A percentile compares a stretch with the other conserved stretches of the same genome.
These are phyloP conservation scores for Cupressus sempervirens DNA, from an alignment of 75 land plant genomes.

Conservation along the genomic window DNA sequence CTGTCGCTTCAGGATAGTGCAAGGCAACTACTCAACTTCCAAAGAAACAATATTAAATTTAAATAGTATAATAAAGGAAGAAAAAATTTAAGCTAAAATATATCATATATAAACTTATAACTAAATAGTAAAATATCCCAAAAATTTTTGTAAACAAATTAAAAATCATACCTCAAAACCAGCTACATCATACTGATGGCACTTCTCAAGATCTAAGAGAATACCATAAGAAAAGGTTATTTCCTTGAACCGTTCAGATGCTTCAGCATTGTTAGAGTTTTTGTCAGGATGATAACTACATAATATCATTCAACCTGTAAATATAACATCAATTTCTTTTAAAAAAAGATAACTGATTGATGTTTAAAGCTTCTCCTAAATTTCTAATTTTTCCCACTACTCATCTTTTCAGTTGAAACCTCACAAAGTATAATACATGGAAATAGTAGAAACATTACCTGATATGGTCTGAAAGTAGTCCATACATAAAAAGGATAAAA, in stretches of 20 bases:
- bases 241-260: constrained; percentile 84
- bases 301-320: neutral
- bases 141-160: neutral
- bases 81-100: neutral
- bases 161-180: constrained; percentile 72
- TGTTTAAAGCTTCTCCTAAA: neutral
- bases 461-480: neutral
- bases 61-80: neutral
- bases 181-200: constrained; percentile 70
- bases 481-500: neutral
- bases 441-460: neutral
- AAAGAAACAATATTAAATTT: neutral
- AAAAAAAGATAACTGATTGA: neutral
- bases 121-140: neutral
- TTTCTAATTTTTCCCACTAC: neutral
- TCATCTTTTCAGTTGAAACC: neutral
- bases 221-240: constrained; percentile 81
- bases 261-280: constrained; percentile 75
- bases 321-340: neutral
- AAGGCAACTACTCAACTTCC: neutral
- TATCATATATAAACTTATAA: neutral
- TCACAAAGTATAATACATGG: neutral
- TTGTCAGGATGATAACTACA: constrained; percentile 88
- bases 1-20: neutral
- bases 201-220: constrained; percentile 76